These are phyloP conservation scores for Leccinum fibrillosum DNA, from an alignment of 768 basidiomycete species.

Conservation along the genomic window DNA sequence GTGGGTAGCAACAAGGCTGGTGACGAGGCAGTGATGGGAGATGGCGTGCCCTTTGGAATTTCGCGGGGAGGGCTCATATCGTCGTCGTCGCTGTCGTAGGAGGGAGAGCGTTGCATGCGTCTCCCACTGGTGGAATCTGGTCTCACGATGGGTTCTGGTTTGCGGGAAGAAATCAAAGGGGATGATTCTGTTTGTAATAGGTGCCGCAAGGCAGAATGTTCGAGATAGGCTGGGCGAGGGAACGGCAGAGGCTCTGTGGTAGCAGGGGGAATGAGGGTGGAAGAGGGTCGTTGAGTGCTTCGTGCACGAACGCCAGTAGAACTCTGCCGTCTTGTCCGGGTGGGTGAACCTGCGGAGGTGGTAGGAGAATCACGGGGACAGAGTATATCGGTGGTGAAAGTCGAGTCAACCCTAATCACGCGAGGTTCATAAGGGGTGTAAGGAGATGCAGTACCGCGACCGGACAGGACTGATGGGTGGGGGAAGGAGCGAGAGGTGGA, in stretches of 20 bases:
- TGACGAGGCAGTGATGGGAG: conserved; percentile 24
- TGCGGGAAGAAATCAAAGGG: conserved; percentile 37
- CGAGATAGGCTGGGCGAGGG: conserved; percentile 70
- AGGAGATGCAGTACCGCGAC: conserved; percentile 31
- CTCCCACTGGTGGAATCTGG: conserved; percentile 19
- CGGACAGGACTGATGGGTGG: conserved; percentile 30
- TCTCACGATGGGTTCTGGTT: conserved; percentile 30
- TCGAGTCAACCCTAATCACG: conserved; percentile 56
- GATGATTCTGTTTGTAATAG: conserved; percentile 54
- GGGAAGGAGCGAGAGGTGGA: conserved; percentile 46
- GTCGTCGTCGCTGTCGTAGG: conserved; percentile 68
- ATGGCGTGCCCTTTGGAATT: conserved; percentile 24
- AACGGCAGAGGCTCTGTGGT: conserved; percentile 39
- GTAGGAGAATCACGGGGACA: conserved; percentile 38
- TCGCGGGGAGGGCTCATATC: conserved; percentile 51
- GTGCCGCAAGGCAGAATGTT: conserved; percentile 70
- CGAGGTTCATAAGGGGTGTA: conserved; percentile 56
- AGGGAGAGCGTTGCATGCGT: conserved; percentile 35
- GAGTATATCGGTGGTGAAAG: conserved; percentile 40
- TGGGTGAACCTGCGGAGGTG: conserved; percentile 40
- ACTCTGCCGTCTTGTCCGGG: conserved; percentile 47
- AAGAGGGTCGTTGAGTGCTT: conserved; percentile 24
- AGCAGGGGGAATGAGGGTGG: conserved; percentile 29
- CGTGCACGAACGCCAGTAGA: conserved; percentile 30
- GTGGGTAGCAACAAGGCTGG: conserved; percentile 63